Conservation (phyloP, 371 early-diverging fungal species). For the Mortierella sp. region DNA sequence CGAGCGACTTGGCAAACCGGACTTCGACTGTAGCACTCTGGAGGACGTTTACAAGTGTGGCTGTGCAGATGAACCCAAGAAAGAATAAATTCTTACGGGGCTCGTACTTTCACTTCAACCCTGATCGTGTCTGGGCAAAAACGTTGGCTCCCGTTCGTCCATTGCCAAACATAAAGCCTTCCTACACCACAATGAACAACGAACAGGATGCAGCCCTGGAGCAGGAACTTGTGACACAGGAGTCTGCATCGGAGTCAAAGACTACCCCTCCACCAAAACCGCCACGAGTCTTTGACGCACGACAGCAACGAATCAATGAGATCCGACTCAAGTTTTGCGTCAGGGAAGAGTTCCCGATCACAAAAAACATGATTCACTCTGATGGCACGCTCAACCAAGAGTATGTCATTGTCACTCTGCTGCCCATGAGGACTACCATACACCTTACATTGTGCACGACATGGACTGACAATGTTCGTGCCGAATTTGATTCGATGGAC, state of each 20-base stretch:
- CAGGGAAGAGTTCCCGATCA: slow-evolving; percentile 83
- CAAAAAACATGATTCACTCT: slow-evolving; percentile 80
- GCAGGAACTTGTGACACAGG: neutral
- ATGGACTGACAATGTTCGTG: neutral
- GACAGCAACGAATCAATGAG: slow-evolving; percentile 81
- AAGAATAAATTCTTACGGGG: neutral
- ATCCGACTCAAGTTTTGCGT: slow-evolving; percentile 86
- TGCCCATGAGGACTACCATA: neutral
- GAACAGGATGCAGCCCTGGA: slow-evolving; percentile 12
- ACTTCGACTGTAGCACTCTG: slow-evolving; percentile 90
- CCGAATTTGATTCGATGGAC: neutral
- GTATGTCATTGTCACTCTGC: slow-evolving; percentile 52
- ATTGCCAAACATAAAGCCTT: neutral
- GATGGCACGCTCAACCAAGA: slow-evolving; percentile 92
- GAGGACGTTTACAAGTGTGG: slow-evolving; percentile 93
- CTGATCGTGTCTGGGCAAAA: too few relatives aligned
- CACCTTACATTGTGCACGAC: neutral
- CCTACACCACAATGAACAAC: slow-evolving; percentile 13
- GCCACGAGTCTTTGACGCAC: slow-evolving; percentile 43
- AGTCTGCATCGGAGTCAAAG: slow-evolving; percentile 6
- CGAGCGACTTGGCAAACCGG: slow-evolving; percentile 83
- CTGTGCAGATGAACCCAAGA: slow-evolving; percentile 68
- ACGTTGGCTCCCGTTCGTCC: too few relatives aligned
- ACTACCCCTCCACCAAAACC: slow-evolving; percentile 15
- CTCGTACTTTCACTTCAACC: too few relatives aligned